Conservation (phyloP, 495 filamentous ascomycete genomes). For the Amphirosellinia nigrospora region DNA sequence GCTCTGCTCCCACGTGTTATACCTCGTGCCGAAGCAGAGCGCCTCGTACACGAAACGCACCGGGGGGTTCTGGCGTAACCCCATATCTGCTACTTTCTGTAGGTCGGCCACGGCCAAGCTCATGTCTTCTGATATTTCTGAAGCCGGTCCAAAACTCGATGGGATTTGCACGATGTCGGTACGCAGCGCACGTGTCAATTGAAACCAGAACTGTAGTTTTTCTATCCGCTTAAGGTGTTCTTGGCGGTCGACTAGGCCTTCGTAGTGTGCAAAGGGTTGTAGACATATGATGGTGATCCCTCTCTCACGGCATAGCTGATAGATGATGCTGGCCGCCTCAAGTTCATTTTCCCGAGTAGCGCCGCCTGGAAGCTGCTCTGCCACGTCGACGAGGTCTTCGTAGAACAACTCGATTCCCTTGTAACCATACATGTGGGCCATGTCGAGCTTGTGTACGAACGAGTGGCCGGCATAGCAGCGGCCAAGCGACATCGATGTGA, state of each 20-base stretch:
- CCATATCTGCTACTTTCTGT: slow-evolving; percentile 68
- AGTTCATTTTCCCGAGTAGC: slow-evolving; percentile 53
- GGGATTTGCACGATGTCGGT: slow-evolving; percentile 79
- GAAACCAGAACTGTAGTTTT: slow-evolving; percentile 73
- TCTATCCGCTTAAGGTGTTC: slow-evolving; percentile 64
- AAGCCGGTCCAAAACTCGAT: slow-evolving; percentile 68
- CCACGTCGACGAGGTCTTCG: slow-evolving; percentile 75
- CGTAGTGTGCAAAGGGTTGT: slow-evolving; percentile 82
- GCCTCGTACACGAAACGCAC: slow-evolving; percentile 80
- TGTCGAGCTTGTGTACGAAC: slow-evolving; percentile 68
- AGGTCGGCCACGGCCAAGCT: slow-evolving; percentile 69
- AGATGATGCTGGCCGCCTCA: slow-evolving; percentile 63
- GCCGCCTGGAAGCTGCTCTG: slow-evolving; percentile 42
- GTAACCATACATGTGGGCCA: slow-evolving; percentile 69
- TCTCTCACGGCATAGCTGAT: slow-evolving; percentile 61
- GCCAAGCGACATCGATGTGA: slow-evolving; percentile 77
- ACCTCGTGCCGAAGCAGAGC: slow-evolving; percentile 75
- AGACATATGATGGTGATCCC: slow-evolving; percentile 70
- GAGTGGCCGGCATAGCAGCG: slow-evolving; percentile 61
- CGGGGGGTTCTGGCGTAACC: slow-evolving; percentile 54
- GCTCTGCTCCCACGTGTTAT: slow-evolving; percentile 73
- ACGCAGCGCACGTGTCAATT: slow-evolving; percentile 64
- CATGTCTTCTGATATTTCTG: slow-evolving; percentile 62
- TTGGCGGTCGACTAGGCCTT: slow-evolving; percentile 70
- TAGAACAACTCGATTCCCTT: slow-evolving; percentile 79